Evolutionary conservation across 2,329 filamentous ascomycete genomes (phyloP), one percentile per base, ranked within the genome.

Genomic region (Cladosporium velox): DNA sequence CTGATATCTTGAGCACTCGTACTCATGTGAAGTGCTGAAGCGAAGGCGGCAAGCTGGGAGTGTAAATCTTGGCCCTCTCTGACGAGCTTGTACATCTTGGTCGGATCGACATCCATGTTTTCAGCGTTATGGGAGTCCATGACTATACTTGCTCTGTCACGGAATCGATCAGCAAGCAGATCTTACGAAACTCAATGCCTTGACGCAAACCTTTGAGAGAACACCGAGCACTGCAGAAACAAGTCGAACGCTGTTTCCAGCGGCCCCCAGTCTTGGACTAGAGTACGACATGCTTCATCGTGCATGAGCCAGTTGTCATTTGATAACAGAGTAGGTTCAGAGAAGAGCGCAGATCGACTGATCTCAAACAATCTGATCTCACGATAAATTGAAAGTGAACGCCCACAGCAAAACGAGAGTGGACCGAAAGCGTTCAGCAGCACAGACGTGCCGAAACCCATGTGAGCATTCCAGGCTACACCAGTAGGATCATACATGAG

Each of bases 291-390:
- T 10, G 26, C 35, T 41, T 58, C 32, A 58, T 58, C 55, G 4
- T 58, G 35, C 10, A 58, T 4, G 18, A 58, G n/a, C 55, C 55
- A 58, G 2, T 28, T 11, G 10, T 35, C 32, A 11, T 14, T 4
- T 3, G 55, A 24, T 12, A 58, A 15, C 10, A 58, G n/a, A 14
- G 55, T 58, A 41, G 32, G 32, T 12, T 58, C n/a, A 10, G 55
- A 58, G 32, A 58, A 58, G 14, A 58, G 32, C 10, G 32, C 24
- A 38, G 55, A 35, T 35, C 55, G 32, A 41, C 55, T 58, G 32
- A 58, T 58, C 55, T 58, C 55, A 8, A 58, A 58, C n/a, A 58
- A 34, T 32, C 55, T 58, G 28, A 58, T 58, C 21, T 58, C 55
- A 2, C 30, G 55, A 28, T 58, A 58, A 5, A 58, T 58, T 8